phyloP scores from a whole-genome alignment of 371 early-diverging fungal genomes.

The Blakeslea trispora region DNA sequence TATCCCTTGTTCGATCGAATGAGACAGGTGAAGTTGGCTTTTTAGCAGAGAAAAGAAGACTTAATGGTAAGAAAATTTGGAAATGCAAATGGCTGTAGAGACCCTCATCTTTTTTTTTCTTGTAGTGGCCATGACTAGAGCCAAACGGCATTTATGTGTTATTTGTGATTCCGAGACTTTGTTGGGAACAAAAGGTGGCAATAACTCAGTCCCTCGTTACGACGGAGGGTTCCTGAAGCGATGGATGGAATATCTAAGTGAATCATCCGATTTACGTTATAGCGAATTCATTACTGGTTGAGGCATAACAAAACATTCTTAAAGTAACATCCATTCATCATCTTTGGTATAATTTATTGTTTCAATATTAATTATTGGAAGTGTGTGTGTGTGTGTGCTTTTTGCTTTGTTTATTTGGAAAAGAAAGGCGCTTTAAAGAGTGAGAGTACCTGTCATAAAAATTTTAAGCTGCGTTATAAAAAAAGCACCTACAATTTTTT shows the following conservation, averaged over 20 bases:
- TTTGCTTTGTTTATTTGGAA: too few relatives aligned
- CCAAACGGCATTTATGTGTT: conserved; percentile 86
- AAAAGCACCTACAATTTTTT: too few relatives aligned
- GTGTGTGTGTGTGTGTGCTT: too few relatives aligned
- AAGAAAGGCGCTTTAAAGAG: too few relatives aligned
- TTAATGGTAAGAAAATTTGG: conserved; percentile 74
- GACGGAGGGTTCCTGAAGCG: conserved; percentile 58
- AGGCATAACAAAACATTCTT: not conserved
- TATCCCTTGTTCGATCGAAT: conserved; percentile 90
- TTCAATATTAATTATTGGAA: too few relatives aligned
- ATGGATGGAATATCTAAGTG: conserved; percentile 59
- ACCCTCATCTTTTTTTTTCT: not conserved
- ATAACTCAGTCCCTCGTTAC: conserved; percentile 14
- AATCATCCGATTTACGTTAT: conserved; percentile 60
- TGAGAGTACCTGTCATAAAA: too few relatives aligned
- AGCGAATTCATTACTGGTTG: conserved; percentile 34
- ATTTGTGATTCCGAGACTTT: conserved; percentile 80
- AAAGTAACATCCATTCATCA: too few relatives aligned
- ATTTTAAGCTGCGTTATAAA: too few relatives aligned
- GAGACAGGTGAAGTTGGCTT: conserved; percentile 85
- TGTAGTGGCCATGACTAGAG: conserved; percentile 89
- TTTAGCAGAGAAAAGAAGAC: conserved; percentile 79
- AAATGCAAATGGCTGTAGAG: too few relatives aligned
- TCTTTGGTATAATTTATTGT: too few relatives aligned
- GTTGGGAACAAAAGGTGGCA: conserved; percentile 35